Conservation (phyloP, 2,329 filamentous ascomycete genomes). For the Rutstroemia sp. region DNA sequence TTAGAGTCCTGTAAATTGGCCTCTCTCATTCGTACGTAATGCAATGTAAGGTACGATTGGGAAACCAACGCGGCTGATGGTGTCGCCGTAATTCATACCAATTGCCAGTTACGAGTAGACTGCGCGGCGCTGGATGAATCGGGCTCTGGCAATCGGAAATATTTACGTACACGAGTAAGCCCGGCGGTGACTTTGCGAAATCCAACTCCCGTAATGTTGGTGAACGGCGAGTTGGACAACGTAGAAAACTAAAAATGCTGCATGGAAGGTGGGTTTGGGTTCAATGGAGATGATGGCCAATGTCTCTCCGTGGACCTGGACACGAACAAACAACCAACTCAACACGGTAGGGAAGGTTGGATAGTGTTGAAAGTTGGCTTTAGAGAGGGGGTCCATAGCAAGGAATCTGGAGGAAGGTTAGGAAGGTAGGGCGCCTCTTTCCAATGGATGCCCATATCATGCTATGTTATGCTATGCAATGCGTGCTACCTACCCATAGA, state of each 20-base stretch:
- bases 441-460: background rate
- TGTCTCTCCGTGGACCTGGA: background rate
- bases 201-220: background rate
- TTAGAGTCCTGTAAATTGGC: background rate
- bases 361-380: background rate
- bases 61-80: conserved; percentile 5
- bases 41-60: background rate
- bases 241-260: background rate
- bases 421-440: background rate
- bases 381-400: no score
- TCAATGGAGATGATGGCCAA: background rate
- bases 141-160: background rate
- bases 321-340: background rate
- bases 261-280: background rate
- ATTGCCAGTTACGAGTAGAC: background rate
- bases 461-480: background rate
- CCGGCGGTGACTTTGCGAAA: background rate
- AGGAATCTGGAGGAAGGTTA: no score
- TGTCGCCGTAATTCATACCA: conserved; percentile 2
- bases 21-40: background rate
- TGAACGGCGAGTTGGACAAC: background rate
- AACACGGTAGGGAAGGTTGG: background rate
- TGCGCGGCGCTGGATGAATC: background rate
- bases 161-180: background rate
- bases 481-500: no score